Evolutionary conservation across 768 basidiomycete species (phyloP).

Genomic region (Macrocybe gigantea): DNA sequence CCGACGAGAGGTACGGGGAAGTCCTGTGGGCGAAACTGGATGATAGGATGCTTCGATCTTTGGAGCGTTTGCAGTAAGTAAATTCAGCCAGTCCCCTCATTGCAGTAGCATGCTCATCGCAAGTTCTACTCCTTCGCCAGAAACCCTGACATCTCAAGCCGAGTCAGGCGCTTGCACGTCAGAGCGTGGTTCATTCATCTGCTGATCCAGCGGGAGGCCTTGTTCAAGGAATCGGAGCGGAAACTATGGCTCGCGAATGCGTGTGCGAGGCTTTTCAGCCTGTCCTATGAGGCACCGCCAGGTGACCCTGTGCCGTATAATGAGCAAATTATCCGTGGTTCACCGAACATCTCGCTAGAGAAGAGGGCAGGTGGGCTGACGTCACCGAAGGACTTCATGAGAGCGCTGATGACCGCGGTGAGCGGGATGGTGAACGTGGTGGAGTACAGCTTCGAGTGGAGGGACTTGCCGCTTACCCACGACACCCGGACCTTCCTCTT

Average conservation of each 20-base stretch:
- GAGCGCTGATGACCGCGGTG: not conserved
- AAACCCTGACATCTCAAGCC: constrained; percentile 21
- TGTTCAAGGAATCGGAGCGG: not conserved
- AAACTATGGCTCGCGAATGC: not conserved
- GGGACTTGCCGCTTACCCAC: not conserved
- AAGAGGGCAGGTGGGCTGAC: not conserved
- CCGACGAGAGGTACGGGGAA: constrained; percentile 22
- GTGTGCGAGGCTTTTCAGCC: not conserved
- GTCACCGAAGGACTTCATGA: not conserved
- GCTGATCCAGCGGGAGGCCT: constrained; percentile 9
- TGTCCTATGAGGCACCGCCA: not conserved
- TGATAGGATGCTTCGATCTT: constrained; percentile 13
- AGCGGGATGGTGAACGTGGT: not conserved
- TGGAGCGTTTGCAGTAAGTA: constrained; percentile 21
- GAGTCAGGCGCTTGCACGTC: constrained; percentile 24
- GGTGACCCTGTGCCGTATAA: not conserved
- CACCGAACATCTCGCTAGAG: not conserved
- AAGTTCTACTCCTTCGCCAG: constrained; percentile 8
- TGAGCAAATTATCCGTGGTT: no score
- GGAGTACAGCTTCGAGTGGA: constrained; percentile 1
- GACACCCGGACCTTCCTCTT: not conserved
- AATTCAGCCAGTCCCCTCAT: not conserved
- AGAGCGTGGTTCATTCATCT: constrained; percentile 30
- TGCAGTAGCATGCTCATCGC: not conserved
- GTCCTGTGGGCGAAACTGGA: constrained; percentile 24